Conservation (phyloP, 257 asterid species). For the Solanum ossicruentum region DNA sequence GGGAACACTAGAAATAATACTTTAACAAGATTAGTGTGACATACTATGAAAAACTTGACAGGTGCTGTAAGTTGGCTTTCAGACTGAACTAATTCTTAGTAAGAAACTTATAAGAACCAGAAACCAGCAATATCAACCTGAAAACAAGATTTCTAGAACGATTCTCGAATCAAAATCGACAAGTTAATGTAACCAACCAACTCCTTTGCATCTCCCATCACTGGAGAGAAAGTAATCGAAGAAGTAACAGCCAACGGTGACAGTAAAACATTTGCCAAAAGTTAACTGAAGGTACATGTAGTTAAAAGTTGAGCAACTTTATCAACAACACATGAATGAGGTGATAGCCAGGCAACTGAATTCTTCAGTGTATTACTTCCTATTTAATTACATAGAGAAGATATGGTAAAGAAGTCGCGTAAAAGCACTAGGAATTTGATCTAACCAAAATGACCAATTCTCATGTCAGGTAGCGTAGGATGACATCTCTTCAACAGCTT, state of each 20-base stretch:
- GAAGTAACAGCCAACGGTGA: not conserved
- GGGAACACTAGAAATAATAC: too few relatives aligned
- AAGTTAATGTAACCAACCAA: not conserved
- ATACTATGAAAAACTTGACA: not conserved
- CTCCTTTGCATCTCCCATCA: not conserved
- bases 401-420: not conserved
- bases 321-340: not conserved
- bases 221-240: not conserved
- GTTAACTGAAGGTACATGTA: not conserved
- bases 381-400: constrained; percentile 4
- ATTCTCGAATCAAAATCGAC: not conserved
- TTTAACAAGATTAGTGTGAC: not conserved
- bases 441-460: constrained; percentile 5
- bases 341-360: not conserved
- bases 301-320: not conserved
- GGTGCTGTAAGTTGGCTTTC: not conserved
- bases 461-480: constrained; percentile 7
- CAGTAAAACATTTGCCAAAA: not conserved
- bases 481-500: not conserved
- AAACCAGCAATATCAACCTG: not conserved
- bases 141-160: not conserved
- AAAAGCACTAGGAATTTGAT: not conserved
- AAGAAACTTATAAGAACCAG: too few relatives aligned
- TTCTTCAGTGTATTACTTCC: not conserved
- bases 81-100: too few relatives aligned